These are phyloP conservation scores for Scutellaria minor DNA, from an alignment of 257 asterid species.

Conservation along the genomic window DNA sequence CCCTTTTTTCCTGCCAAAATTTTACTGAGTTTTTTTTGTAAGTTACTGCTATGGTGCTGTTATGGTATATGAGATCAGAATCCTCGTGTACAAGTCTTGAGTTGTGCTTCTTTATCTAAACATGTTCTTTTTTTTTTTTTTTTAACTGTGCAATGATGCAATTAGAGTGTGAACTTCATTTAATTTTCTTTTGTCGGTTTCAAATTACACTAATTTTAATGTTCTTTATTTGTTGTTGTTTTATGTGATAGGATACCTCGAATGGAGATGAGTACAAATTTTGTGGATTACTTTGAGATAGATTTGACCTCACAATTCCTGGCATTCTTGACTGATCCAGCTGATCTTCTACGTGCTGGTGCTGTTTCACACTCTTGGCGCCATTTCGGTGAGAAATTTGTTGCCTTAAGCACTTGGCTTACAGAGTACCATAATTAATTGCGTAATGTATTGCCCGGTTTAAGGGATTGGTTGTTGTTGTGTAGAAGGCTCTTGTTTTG, in stretches of 20 bases:
- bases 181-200: not conserved
- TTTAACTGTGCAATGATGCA: not conserved
- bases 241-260: slow-evolving; percentile 20
- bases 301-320: slow-evolving; percentile 39
- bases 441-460: not conserved
- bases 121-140: not conserved
- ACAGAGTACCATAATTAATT: not conserved
- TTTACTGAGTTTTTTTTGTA: not conserved
- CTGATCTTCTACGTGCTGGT: slow-evolving; percentile 44
- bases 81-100: not conserved
- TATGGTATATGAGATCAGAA: slow-evolving; percentile 5
- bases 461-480: slow-evolving; percentile 4
- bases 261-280: slow-evolving; percentile 35
- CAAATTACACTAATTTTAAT: not conserved
- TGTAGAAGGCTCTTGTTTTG: not conserved
- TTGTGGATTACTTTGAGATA: slow-evolving; percentile 33
- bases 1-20: not conserved
- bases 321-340: slow-evolving; percentile 45
- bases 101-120: not conserved
- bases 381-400: slow-evolving; percentile 31
- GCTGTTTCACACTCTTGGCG: slow-evolving; percentile 46
- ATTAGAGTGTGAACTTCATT: not conserved
- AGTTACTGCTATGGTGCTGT: not conserved
- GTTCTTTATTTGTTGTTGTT: not conserved
- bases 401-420: not conserved